Conservation (phyloP, 768 basidiomycete species). For the Lyophyllum semitale region DNA sequence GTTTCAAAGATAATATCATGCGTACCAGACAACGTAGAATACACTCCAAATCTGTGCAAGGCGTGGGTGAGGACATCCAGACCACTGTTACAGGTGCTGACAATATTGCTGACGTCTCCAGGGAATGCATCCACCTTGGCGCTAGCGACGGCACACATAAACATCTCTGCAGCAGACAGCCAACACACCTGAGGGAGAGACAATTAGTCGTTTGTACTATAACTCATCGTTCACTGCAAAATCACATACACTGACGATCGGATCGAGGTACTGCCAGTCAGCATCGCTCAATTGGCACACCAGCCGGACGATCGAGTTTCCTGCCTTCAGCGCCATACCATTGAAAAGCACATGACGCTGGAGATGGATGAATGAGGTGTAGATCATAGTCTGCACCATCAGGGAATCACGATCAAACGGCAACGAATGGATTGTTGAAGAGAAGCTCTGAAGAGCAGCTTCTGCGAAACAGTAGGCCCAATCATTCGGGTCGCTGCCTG, state of each 20-base stretch:
- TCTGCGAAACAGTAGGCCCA: slow-evolving; percentile 39
- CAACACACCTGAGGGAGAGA: slow-evolving; percentile 17
- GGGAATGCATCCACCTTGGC: slow-evolving; percentile 1
- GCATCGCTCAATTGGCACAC: slow-evolving; percentile 47
- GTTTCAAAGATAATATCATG: background rate
- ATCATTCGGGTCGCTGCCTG: slow-evolving; percentile 35
- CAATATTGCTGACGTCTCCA: slow-evolving; percentile 6
- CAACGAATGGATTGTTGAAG: slow-evolving; percentile 27
- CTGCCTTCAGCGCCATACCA: slow-evolving; percentile 43
- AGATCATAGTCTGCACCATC: slow-evolving; percentile 45
- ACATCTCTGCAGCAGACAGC: slow-evolving; percentile 20
- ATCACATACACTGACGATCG: slow-evolving; percentile 50
- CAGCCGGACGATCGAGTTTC: slow-evolving; percentile 42
- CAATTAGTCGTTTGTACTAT: background rate
- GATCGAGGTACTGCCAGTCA: slow-evolving; percentile 57
- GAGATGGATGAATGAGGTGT: slow-evolving; percentile 53
- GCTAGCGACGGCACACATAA: slow-evolving; percentile 12
- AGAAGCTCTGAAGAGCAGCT: slow-evolving; percentile 47
- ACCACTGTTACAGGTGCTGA: slow-evolving; percentile 6
- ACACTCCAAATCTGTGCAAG: slow-evolving; percentile 14
- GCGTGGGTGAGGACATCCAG: slow-evolving; percentile 17
- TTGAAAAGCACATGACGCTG: slow-evolving; percentile 41
- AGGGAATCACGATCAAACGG: slow-evolving; percentile 15
- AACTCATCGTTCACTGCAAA: background rate
- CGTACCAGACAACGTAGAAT: slow-evolving; percentile 19